Percentiles rank a stretch among this genome's conserved stretches.
Evolutionary conservation across 345 rosid genomes (phyloP).

Genomic region (Xanthoceras sorbifolium): DNA sequence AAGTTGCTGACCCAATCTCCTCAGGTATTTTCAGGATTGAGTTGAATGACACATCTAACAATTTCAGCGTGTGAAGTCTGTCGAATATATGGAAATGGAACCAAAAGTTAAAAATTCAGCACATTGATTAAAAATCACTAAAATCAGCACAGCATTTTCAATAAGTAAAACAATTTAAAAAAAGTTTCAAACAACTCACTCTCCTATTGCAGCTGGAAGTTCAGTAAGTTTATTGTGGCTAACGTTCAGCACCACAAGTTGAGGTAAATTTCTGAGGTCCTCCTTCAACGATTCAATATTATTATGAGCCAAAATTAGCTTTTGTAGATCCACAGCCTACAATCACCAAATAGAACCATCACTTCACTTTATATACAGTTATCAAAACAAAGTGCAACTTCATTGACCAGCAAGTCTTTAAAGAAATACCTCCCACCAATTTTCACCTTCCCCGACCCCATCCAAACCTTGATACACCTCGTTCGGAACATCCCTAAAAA

Average conservation of each 20-base stretch:
- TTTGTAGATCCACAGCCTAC: slow-evolving; percentile 86
- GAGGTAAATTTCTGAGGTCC: slow-evolving; percentile 67
- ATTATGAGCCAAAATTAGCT: slow-evolving; percentile 93
- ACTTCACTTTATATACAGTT: not conserved
- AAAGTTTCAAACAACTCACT: slow-evolving; percentile 49
- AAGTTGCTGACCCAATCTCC: slow-evolving; percentile 72
- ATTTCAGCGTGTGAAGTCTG: slow-evolving; percentile 85
- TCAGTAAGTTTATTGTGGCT: slow-evolving; percentile 71
- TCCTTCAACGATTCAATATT: slow-evolving; percentile 71
- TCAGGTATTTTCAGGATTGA: slow-evolving; percentile 64
- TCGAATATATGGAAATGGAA: slow-evolving; percentile 7
- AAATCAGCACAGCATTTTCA: not conserved
- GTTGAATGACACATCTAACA: slow-evolving; percentile 80
- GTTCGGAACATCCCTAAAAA: slow-evolving; percentile 67
- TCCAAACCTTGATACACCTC: slow-evolving; percentile 69
- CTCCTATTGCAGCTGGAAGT: slow-evolving; percentile 82
- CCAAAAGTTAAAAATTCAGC: not conserved
- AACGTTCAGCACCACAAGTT: slow-evolving; percentile 70
- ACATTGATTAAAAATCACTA: not conserved
- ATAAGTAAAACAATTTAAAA: not conserved
- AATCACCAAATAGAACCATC: slow-evolving; percentile 13
- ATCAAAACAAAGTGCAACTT: not conserved
- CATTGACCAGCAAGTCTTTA: not conserved
- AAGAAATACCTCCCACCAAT: slow-evolving; percentile 94
- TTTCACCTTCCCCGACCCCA: slow-evolving; percentile 70